Evolutionary conservation across 768 basidiomycete genomes (phyloP).

Genomic region (Dacryopinax spathularia): DNA sequence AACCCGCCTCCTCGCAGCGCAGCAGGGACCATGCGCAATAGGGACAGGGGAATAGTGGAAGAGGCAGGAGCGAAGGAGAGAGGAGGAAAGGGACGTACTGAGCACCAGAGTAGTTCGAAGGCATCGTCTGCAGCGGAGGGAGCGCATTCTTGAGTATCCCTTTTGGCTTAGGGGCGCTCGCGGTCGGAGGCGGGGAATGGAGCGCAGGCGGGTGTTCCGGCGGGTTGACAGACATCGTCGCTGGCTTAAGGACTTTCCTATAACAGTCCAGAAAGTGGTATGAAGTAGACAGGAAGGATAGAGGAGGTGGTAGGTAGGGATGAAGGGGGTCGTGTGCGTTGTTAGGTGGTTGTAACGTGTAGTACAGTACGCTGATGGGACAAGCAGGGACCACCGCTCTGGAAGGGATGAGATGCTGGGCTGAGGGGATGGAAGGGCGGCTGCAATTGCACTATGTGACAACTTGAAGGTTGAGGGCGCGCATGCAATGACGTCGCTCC

Average conservation of each 20-base stretch:
- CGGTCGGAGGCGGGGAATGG: not conserved
- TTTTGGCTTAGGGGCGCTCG: slow-evolving; percentile 43
- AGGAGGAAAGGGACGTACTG: not conserved
- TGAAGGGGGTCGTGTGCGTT: not conserved
- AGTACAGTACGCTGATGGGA: too few species aligned
- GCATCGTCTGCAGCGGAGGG: slow-evolving; percentile 13
- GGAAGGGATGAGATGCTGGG: not conserved
- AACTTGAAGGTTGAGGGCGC: too few species aligned
- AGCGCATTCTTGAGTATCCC: slow-evolving; percentile 80
- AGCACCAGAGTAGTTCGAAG: not conserved
- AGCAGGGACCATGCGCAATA: too few species aligned
- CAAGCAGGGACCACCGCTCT: too few species aligned
- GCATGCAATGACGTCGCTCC: too few species aligned
- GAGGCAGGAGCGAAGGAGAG: too few species aligned
- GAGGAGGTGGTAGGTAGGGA: not conserved
- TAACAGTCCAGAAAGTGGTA: not conserved
- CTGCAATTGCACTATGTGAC: too few species aligned
- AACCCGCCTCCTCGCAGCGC: not conserved
- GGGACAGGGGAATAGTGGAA: too few species aligned
- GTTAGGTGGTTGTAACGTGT: too few species aligned
- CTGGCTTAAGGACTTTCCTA: not conserved
- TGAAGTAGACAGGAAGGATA: not conserved
- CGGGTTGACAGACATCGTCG: not conserved
- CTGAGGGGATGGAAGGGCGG: too few species aligned
- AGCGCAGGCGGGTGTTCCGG: not conserved